Evolutionary conservation across 2,329 filamentous ascomycete species (phyloP), one percentile per base, ranked within the genome.

Genomic region (Aschersonia sp.): DNA sequence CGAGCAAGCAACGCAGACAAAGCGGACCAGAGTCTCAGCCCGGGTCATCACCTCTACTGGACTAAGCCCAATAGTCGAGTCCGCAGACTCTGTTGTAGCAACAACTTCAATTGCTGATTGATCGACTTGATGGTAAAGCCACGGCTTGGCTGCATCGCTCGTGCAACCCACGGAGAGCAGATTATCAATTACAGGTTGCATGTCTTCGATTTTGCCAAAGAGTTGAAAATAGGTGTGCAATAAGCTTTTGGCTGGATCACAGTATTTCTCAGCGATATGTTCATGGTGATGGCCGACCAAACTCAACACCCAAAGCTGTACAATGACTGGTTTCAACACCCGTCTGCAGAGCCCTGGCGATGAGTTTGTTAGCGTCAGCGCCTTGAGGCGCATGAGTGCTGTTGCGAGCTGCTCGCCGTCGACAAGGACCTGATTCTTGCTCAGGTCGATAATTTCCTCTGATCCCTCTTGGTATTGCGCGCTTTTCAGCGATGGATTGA

Each of bases 271-370:
- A 14, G 67, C 62, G 5, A 62, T 56, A 2, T 56, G 51, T 0
- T 59, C 45, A 6, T 61, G 55, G 5, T 65, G 53, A 6, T 59
- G 59, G 1, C 62, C 55, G 70, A 77, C 78, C 5, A 73, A 74
- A 1, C 74, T 66, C 12, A 86, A 57, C 1, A 72, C 67, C 83
- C 83, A 87, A 0, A 87, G 63, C 1, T 81, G 73, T 5, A 79
- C 60, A 3, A 83, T 54, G 2, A 84, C 56, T 1, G 76, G 76
- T 3, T 67, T 65, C 2, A 85, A 60, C 1, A 87, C 64, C 45
- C 83, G 69, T 52, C 72, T 79, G 43, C 79, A 74, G 8, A 86
- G 62, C 0, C 79, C 79, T 0, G 81, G 77, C 48, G 84, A 81
- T 0, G 81, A 80, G 55, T 83, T 82, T 0, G 79, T 81, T 22